A percentile compares a stretch with the other conserved stretches of the same genome.
Conservation (phyloP, 2,329 filamentous ascomycete species). For the Fusarium odoratissimum region DNA sequence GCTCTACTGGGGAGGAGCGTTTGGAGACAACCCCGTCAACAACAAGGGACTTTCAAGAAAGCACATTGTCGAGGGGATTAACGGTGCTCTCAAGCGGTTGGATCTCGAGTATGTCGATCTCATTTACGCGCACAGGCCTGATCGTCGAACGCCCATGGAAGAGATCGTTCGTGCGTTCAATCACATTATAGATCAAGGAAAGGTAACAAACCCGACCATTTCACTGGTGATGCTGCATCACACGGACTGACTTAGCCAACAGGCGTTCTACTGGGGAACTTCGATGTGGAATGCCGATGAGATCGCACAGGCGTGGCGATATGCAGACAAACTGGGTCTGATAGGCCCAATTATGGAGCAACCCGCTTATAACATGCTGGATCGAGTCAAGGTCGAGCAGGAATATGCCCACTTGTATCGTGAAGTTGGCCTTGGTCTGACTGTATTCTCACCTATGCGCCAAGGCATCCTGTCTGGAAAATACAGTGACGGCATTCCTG, state of each 20-base stretch:
- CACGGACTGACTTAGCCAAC: neutral
- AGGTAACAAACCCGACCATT: neutral
- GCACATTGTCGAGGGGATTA: slow-evolving; percentile 75
- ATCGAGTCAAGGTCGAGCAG: slow-evolving; percentile 70
- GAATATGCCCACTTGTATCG: slow-evolving; percentile 72
- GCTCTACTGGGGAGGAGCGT: slow-evolving; percentile 73
- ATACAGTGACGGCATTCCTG: slow-evolving; percentile 72
- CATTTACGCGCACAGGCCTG: slow-evolving; percentile 76
- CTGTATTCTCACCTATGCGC: slow-evolving; percentile 70
- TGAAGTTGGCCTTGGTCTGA: slow-evolving; percentile 69
- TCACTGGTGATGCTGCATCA: neutral
- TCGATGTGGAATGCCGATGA: slow-evolving; percentile 75
- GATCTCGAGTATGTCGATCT: slow-evolving; percentile 73
- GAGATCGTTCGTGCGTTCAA: slow-evolving; percentile 78
- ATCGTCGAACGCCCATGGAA: slow-evolving; percentile 75
- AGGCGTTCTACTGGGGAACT: slow-evolving; percentile 78
- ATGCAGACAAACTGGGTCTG: slow-evolving; percentile 69
- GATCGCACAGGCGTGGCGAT: slow-evolving; percentile 71
- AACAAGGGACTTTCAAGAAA: slow-evolving; percentile 76
- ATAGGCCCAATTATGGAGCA: slow-evolving; percentile 75
- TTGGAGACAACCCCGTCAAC: slow-evolving; percentile 72
- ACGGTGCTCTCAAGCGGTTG: slow-evolving; percentile 67
- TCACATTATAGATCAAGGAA: slow-evolving; percentile 74
- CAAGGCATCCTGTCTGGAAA: slow-evolving; percentile 73
- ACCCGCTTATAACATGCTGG: slow-evolving; percentile 73